Base-by-base conservation (phyloP, 2,329 filamentous ascomycete genomes). In the Penicillium janthinellum region DNA sequence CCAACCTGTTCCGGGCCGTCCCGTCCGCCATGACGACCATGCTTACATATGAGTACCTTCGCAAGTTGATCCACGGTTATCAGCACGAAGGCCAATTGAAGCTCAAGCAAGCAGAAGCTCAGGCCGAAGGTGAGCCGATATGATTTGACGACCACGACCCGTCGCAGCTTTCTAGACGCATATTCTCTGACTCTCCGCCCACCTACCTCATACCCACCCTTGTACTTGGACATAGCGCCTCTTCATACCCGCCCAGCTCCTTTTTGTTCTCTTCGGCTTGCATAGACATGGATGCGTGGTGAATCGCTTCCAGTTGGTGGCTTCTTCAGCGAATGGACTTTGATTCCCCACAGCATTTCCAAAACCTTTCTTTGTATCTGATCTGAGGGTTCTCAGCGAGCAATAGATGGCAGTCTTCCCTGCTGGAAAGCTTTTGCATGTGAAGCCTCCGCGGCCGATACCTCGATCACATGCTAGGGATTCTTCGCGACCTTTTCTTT, bases 21-120 rank as follows among this genome's bases (percentile, higher is more conserved):
- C 95, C 95, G 35, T 92, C 95, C 22, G 94, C 95, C 20, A 96
- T 96, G 71, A 96, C 96, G 28, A 99, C 95, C 3, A 96, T 99
- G 89, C 83, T 98, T 73, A 98, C 94, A 12, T 99, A 96, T 73
- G 95, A 99, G 78, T 95, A 89, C 66, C 74, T 89, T 59, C 82
- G 83, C 65, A 83, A 83, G 60, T 73, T 79, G 15, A 80, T 87
- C 56, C 79, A 80, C 53, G 78, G 77, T 56, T 65, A 86, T 57
- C 85, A 87, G 69, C 78, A 80, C 59, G 83, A 86, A 70, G 84
- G 83, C 12, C 61, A 67, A 48, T 57, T 69, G 31, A 72, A 75
- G 59, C 61, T 70, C 35, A 58, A 63, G 44, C 52, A 65, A 62
- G 66, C 60, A 42, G 66, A 68, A 61, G 62, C 63, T 51, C 52